phyloP scores from a whole-genome alignment of 495 filamentous ascomycete genomes.

The Aspergillus avenaceus region DNA sequence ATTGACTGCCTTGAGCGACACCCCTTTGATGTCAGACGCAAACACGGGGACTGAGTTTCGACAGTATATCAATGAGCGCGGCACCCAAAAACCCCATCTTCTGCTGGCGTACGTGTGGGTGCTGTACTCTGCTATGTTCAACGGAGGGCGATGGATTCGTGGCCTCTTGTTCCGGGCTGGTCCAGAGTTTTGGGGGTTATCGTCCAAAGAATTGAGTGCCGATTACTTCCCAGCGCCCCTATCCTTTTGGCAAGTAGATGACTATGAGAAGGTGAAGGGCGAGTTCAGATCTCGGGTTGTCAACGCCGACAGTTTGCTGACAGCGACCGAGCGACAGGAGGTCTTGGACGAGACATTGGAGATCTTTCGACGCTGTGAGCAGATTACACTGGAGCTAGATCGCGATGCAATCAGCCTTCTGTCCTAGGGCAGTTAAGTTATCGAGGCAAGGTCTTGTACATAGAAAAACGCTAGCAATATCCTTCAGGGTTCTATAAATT shows the following conservation, averaged over 20 bases:
- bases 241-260: constrained; percentile 20
- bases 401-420: neutral
- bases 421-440: too few species aligned
- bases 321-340: constrained; percentile 36
- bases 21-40: too few species aligned
- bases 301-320: constrained; percentile 37
- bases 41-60: too few species aligned
- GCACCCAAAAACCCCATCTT: constrained; percentile 39
- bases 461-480: too few species aligned
- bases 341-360: constrained; percentile 41
- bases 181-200: constrained; percentile 39
- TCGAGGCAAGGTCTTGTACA: constrained; percentile 8
- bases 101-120: constrained; percentile 56
- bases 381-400: constrained; percentile 11
- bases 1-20: neutral
- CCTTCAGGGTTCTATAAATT: too few species aligned
- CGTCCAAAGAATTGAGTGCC: constrained; percentile 7
- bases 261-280: constrained; percentile 14
- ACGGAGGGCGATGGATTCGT: constrained; percentile 52
- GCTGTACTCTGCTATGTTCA: constrained; percentile 57
- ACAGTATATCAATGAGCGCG: neutral
- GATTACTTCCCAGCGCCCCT: constrained; percentile 29
- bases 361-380: constrained; percentile 32
- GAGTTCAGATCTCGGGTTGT: constrained; percentile 26
- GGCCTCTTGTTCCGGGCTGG: constrained; percentile 37